These are phyloP conservation scores for Penicillium odoratum DNA, from an alignment of 495 filamentous ascomycete species.

Conservation along the genomic window DNA sequence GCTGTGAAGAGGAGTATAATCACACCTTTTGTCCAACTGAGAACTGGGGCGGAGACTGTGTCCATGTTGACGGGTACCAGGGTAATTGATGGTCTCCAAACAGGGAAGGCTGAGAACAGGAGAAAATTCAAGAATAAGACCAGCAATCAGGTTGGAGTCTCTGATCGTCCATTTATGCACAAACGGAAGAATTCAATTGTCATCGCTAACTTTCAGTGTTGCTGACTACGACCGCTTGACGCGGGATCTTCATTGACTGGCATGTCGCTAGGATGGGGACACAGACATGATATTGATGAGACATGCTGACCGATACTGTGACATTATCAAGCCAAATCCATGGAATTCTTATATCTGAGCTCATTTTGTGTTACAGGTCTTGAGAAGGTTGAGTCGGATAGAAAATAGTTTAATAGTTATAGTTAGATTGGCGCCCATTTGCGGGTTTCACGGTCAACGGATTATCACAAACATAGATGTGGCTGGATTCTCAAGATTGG, in stretches of 20 bases:
- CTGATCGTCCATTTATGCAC: background rate
- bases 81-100: background rate
- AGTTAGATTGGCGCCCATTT: too few species aligned
- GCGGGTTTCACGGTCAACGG: too few species aligned
- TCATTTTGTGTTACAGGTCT: background rate
- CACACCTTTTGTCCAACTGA: slow-evolving; percentile 6
- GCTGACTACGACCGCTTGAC: background rate
- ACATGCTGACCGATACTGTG: background rate
- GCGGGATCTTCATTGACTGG: background rate
- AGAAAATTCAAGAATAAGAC: background rate
- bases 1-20: slow-evolving; percentile 11
- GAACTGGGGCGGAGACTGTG: slow-evolving; percentile 3
- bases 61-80: slow-evolving; percentile 4
- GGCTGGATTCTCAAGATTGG: too few species aligned
- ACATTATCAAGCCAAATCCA: background rate
- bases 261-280: background rate
- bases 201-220: background rate
- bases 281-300: background rate
- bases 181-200: background rate
- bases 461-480: too few species aligned
- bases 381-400: background rate
- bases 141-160: background rate
- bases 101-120: background rate
- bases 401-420: background rate
- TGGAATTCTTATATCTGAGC: background rate